These are phyloP conservation scores for Chlorophyllum brunneum DNA, from an alignment of 768 basidiomycete genomes.

Conservation along the genomic window DNA sequence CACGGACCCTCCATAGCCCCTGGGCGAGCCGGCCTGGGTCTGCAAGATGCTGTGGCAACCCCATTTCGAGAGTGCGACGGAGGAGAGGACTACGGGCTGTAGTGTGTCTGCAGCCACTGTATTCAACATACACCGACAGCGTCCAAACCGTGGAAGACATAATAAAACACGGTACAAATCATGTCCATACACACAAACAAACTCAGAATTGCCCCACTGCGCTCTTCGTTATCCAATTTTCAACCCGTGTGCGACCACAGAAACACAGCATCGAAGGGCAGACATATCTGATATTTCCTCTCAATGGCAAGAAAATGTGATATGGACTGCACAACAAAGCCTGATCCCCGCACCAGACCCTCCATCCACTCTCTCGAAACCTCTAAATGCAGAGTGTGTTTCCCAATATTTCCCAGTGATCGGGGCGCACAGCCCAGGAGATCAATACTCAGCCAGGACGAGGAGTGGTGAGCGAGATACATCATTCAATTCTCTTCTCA, in stretches of 20 bases:
- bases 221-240: neutral
- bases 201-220: conserved; percentile 1
- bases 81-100: conserved; percentile 31
- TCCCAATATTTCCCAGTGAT: no score
- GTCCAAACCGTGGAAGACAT: conserved; percentile 74
- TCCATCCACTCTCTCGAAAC: no score
- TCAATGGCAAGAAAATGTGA: neutral
- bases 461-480: no score
- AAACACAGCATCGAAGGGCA: neutral
- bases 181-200: conserved; percentile 46
- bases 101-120: conserved; percentile 49
- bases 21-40: conserved; percentile 12
- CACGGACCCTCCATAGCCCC: conserved; percentile 46
- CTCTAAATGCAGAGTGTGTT: no score
- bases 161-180: conserved; percentile 65
- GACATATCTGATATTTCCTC: neutral
- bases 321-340: neutral
- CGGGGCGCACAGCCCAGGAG: no score
- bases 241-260: no score
- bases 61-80: conserved; percentile 21
- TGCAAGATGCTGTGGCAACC: conserved; percentile 8
- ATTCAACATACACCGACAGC: conserved; percentile 61
- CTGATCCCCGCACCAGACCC: no score
- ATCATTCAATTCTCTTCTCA: no score
- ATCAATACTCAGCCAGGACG: no score